Base-by-base conservation (phyloP, 805 yeast genomes). In the Jamesozyma lodderae region DNA sequence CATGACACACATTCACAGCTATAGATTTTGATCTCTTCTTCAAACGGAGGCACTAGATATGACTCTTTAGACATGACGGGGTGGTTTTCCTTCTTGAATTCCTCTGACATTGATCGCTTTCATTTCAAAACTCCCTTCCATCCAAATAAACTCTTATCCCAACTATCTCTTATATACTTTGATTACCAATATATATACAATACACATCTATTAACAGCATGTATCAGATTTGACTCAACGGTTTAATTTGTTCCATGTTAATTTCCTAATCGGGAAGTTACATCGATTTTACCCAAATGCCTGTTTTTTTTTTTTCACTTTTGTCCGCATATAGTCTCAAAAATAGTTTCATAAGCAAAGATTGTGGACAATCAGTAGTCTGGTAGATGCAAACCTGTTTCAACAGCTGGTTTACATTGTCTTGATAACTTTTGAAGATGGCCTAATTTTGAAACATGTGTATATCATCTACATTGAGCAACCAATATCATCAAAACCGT, bases 1-100 rank as follows among this genome's bases (percentile, higher is more conserved):
- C 61, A 56, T 24, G 59, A 49, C 3, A 33, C 31, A 38, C 61
- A 56, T 31, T 47, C 40, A 37, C 61, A 56, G 9, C n/a, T 3
- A 37, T 42, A 46, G 4, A 3, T 10, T 3, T 4, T 14, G 14
- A 22, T 17, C 17, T 33, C 38, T 16, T 45, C 46, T 24, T 45
- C 47, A 26, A 45, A 43, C 5, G 50, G 51, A 8, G 49, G 49
- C n/a, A 42, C 23, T 6, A 49, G 35, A 24, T 38, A 38, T 25
- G 26, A 33, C 19, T 38, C 31, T 7, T 31, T 31, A 3, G 31
- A 26, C n/a, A 19, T n/a, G 16, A 5, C 8, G 4, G 8, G 11
- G 4, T 7, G 6, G 11, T 17, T 17, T n/a, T 26, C 31, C 26
- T 7, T 5, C 11, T 26, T 8, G 10, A 4, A 6, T 23, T 23